Evolutionary conservation across 352 stramenopile species (phyloP).

Genomic region (Globisporangium spiculum): DNA sequence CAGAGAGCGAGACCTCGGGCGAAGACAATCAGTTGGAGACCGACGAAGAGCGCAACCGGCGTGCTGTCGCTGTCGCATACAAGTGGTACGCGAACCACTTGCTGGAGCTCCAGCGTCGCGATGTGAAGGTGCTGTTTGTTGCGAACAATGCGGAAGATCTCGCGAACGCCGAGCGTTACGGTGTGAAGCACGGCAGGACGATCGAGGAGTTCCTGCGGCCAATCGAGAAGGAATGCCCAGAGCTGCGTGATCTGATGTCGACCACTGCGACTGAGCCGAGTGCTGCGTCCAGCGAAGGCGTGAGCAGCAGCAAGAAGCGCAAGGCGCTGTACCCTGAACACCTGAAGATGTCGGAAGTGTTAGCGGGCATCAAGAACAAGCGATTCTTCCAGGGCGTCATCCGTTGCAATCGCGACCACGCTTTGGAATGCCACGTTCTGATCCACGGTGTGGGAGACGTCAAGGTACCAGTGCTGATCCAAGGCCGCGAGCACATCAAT

Average conservation of each 20-base stretch:
- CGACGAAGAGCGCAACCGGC: constrained; percentile 83
- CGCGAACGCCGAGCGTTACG: constrained; percentile 34
- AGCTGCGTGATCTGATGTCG: constrained; percentile 60
- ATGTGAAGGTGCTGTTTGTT: constrained; percentile 56
- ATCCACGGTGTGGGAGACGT: constrained; percentile 64
- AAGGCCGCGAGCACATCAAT: constrained; percentile 92
- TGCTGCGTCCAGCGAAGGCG: constrained; percentile 24
- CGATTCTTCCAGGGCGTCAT: constrained; percentile 88
- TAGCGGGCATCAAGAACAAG: constrained; percentile 85
- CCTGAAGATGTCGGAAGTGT: constrained; percentile 68
- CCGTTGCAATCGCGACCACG: constrained; percentile 85
- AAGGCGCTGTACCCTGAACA: constrained; percentile 79
- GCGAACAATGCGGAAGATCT: constrained; percentile 68
- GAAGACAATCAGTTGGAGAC: constrained; percentile 36
- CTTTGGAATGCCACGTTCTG: constrained; percentile 77
- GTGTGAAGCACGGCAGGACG: constrained; percentile 49
- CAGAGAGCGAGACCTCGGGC: constrained; percentile 26
- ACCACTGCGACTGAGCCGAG: constrained; percentile 28
- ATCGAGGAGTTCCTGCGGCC: constrained; percentile 64
- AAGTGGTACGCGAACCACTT: constrained; percentile 76
- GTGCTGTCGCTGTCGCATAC: constrained; percentile 76
- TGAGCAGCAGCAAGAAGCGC: constrained; percentile 41
- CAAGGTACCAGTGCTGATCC: constrained; percentile 67
- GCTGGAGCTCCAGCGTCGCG: constrained; percentile 40
- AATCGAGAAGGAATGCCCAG: constrained; percentile 36